phyloP scores from a whole-genome alignment of 2,329 filamentous ascomycete species.

The Immersiporthe knoxdaviesiana region DNA sequence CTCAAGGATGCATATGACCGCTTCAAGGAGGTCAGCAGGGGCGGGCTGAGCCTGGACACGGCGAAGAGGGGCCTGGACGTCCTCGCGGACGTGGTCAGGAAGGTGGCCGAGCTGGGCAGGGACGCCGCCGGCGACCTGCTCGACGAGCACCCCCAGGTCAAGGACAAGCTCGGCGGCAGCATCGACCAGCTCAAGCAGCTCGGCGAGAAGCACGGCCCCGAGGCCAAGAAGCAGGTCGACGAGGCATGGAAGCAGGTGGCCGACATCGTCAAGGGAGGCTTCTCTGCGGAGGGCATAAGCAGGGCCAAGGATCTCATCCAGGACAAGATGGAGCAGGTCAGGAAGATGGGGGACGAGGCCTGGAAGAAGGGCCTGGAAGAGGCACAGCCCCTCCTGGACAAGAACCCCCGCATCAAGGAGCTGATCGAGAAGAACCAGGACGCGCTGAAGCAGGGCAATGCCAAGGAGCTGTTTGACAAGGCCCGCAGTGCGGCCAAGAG shows the following conservation, averaged over 20 bases:
- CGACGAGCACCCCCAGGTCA: constrained; percentile 73
- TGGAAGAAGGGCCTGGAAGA: constrained; percentile 74
- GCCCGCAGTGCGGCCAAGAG: constrained; percentile 64
- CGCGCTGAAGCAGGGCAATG: constrained; percentile 67
- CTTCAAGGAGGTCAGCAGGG: constrained; percentile 63
- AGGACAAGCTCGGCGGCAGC: constrained; percentile 71
- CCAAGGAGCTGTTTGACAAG: constrained; percentile 64
- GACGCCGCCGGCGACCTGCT: constrained; percentile 68
- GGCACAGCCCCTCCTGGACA: constrained; percentile 72
- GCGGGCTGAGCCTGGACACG: constrained; percentile 64
- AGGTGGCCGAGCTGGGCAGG: constrained; percentile 63
- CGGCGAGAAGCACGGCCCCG: constrained; percentile 71
- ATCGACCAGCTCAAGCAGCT: constrained; percentile 71
- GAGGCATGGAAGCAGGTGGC: constrained; percentile 70
- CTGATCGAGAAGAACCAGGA: constrained; percentile 72
- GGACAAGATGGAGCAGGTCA: constrained; percentile 69
- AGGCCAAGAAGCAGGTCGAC: constrained; percentile 76
- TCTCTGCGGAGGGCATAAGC: constrained; percentile 55
- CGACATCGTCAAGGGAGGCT: constrained; percentile 64
- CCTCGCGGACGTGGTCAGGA: constrained; percentile 62
- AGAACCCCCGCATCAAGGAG: constrained; percentile 76
- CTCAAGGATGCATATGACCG: constrained; percentile 69
- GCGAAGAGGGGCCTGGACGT: constrained; percentile 64
- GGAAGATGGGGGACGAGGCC: constrained; percentile 70
- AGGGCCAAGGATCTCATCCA: constrained; percentile 66